Percentiles rank a stretch among this genome's conserved stretches.
phyloP scores from a whole-genome alignment of 345 rosid species.

The Eucalyptus pauciflora region DNA sequence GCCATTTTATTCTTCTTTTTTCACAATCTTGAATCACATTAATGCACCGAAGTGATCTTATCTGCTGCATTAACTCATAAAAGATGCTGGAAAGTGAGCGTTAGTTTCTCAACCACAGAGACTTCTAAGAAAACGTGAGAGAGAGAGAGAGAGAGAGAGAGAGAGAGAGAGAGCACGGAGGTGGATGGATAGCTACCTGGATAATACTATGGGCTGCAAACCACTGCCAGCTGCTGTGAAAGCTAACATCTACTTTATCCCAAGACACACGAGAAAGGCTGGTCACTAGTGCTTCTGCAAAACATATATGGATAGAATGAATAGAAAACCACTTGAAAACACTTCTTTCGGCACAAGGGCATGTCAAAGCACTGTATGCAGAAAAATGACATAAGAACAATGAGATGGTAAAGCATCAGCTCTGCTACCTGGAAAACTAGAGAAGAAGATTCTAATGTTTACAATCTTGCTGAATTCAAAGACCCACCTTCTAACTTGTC shows the following conservation, averaged over 20 bases:
- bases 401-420: not conserved
- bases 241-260: conserved; percentile 96
- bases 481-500: conserved; percentile 76
- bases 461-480: not conserved
- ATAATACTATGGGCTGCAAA: conserved; percentile 93
- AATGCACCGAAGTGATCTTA: not conserved
- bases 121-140: not conserved
- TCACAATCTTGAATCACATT: not conserved
- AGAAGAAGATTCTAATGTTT: not conserved
- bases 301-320: not conserved
- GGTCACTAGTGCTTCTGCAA: conserved; percentile 70
- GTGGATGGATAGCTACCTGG: conserved; percentile 46
- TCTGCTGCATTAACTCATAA: not conserved
- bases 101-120: not conserved
- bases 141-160: not conserved
- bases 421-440: not conserved
- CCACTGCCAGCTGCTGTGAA: conserved; percentile 71
- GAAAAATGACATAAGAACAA: not conserved
- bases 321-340: not conserved
- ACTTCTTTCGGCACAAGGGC: not conserved
- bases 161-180: not conserved
- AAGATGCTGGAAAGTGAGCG: not conserved
- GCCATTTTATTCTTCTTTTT: not conserved
- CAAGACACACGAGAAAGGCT: conserved; percentile 82
- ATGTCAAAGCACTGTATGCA: not conserved